Evolutionary conservation across 495 filamentous ascomycete genomes (phyloP), one percentile per base, ranked within the genome.

Genomic region (Margaritispora aquatica): DNA sequence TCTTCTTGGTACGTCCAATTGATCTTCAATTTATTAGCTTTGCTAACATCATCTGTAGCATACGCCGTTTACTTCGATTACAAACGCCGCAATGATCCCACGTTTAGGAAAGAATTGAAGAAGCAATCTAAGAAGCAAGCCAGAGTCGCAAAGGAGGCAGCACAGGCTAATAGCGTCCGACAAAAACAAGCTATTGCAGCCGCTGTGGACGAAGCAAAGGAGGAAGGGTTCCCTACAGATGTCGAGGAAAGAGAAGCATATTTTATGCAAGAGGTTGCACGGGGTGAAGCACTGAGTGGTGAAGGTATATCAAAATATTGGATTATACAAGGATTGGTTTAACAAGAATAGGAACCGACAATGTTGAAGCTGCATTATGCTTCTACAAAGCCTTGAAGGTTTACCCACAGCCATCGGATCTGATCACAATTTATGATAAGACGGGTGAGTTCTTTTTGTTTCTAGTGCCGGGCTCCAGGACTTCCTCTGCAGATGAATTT

Each of bases 371-470:
- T 50, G 92, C 95, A 24, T 78, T 97, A 54, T 88, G 87, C 73
- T 97, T 98, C 76, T 98, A 96, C 83, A 92, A 89, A 80, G 94
- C 94, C 38, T 80, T 98, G 66, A 98, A 97, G 80, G 94, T 98
- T 34, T 98, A 98, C 74, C 94, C 94, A 9, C 86, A 90, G 62
- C 94, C 94, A 8, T 82, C 84, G 67, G 94, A 97, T 68, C 79
- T 98, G 57, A 96, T 98, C 71, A 80, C 77, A 58, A 97, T 98
- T 70, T 98, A 97, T 75, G 95, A 97, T 74, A 96, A 96, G 82
- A 97, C 93, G 47, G 92, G 58, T 56, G 36, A 29, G 52, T 61
- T 2, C 44, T 17, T 17, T n/a, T 26, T 1, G 4, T 55, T 20
- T 96, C 22, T 84, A 10, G 19, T 8, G 17, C 38, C 7, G 15